These are phyloP conservation scores for Phytophthora europaea DNA, from an alignment of 352 stramenopile species.

Conservation along the genomic window DNA sequence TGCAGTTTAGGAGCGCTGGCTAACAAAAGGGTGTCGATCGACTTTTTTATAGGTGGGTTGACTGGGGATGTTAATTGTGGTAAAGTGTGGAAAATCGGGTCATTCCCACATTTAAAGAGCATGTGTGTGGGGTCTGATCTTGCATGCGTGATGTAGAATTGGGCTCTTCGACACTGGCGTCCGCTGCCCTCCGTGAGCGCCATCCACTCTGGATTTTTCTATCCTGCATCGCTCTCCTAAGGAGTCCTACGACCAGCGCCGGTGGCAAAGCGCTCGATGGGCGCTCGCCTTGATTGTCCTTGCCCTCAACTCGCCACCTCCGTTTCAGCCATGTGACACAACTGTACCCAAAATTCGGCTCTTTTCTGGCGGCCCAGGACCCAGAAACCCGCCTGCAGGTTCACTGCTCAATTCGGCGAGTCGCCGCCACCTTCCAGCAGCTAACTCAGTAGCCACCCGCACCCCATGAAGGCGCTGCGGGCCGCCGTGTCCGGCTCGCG, in stretches of 20 bases:
- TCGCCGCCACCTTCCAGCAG: background rate
- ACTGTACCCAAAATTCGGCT: conserved; percentile 13
- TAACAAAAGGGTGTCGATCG: no score
- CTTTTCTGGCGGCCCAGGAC: background rate
- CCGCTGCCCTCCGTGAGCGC: no score
- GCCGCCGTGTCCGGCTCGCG: conserved; percentile 83
- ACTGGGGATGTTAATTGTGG: no score
- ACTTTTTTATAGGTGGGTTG: no score
- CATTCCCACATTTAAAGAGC: no score
- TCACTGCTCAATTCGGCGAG: conserved; percentile 20
- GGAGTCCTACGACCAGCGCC: no score
- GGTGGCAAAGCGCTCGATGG: background rate
- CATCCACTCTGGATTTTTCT: background rate
- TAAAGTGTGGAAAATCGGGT: no score
- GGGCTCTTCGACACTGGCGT: no score
- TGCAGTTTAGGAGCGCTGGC: no score
- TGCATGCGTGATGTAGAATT: no score
- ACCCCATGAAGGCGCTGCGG: conserved; percentile 80
- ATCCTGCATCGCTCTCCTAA: background rate
- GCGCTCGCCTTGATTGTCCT: background rate
- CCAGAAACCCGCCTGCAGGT: conserved; percentile 3
- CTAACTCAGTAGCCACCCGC: background rate
- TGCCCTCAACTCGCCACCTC: background rate
- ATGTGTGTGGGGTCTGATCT: no score
- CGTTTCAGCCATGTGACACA: conserved; percentile 20